Conservation (phyloP, 2,329 filamentous ascomycete genomes). For the Lithohypha guttulata region DNA sequence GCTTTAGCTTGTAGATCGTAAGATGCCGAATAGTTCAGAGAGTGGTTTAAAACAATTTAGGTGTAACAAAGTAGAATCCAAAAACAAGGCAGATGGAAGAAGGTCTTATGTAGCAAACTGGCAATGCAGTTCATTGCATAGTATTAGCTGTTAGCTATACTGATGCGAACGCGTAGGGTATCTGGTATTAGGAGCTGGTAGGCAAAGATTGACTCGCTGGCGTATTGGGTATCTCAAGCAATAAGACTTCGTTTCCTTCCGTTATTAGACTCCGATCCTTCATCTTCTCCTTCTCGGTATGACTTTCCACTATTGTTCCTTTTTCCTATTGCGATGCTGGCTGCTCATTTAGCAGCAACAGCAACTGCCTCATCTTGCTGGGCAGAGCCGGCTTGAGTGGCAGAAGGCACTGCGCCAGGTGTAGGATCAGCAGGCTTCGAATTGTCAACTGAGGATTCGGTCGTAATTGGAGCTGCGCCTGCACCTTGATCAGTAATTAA, state of each 20-base stretch:
- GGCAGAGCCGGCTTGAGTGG: neutral
- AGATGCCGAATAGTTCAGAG: too few species aligned
- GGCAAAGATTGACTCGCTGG: neutral
- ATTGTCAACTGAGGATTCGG: slow-evolving; percentile 8
- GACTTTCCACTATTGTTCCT: neutral
- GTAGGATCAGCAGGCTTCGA: slow-evolving; percentile 15
- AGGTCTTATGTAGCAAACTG: too few species aligned
- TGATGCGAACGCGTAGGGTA: too few species aligned
- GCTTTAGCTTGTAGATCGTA: too few species aligned
- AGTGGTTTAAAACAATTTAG: too few species aligned
- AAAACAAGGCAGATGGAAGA: too few species aligned
- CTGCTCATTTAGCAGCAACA: slow-evolving; percentile 1
- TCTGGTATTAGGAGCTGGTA: slow-evolving; percentile 1
- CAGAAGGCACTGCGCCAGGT: slow-evolving; percentile 9
- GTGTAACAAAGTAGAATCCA: too few species aligned
- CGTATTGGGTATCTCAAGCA: neutral
- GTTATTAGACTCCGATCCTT: neutral
- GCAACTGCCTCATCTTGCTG: slow-evolving; percentile 3
- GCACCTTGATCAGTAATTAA: slow-evolving; percentile 3
- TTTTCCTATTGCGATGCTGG: neutral
- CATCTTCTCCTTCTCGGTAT: neutral
- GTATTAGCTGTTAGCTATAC: too few species aligned
- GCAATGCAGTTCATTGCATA: too few species aligned
- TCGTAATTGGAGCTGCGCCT: slow-evolving; percentile 15
- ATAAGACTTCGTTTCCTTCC: neutral